Evolutionary conservation across 108 stramenopile species (phyloP), one percentile per base, ranked within the genome.

Genomic region (Cyclotella distinguenda): DNA sequence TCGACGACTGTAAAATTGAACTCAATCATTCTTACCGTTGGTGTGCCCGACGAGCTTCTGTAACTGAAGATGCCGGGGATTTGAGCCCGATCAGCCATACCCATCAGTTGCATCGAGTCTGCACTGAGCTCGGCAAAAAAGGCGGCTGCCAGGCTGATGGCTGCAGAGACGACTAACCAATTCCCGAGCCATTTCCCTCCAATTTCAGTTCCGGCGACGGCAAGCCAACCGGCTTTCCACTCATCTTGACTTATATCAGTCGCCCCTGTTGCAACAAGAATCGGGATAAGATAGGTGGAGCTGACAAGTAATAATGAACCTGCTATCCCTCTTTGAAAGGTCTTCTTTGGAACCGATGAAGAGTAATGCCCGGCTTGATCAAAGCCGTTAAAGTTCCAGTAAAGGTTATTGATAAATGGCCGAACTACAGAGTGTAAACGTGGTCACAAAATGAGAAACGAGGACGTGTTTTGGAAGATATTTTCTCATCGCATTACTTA

Each of bases 311-410:
- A 16, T 36, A 68, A 22, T 75, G 87, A 49, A 53, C 45, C 16
- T 66, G 43, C 80, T 3, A 78, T 49, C 34, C 49, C 77, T 38
- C 44, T 84, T 63, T 22, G 79, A 44, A 66, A 63, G 16, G 34
- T 68, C 22, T 56, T 48, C 43, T 84, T 77, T 28, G 84, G 38
- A 11, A 88, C 86, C 10, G 82, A 82, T 6, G 72, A 81, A 0
- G 87, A 83, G 48, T 84, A 90, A 21, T 73, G 72, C 1, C 78
- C 72, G 3, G 82, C 86, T 40, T 64, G 66, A 39, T 90, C 88
- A 74, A 86, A 88, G 27, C 80, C 68, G 50, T 82, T 84, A 39
- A 82, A 77, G 34, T 82, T 73, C 89, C 89, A 90, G 36, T 86
- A 90, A 19, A 90, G 44, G 33, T 82, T 82, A 68, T 90, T 90